These are phyloP conservation scores for Candida quercuum DNA, from an alignment of 805 yeast genomes.

Conservation along the genomic window DNA sequence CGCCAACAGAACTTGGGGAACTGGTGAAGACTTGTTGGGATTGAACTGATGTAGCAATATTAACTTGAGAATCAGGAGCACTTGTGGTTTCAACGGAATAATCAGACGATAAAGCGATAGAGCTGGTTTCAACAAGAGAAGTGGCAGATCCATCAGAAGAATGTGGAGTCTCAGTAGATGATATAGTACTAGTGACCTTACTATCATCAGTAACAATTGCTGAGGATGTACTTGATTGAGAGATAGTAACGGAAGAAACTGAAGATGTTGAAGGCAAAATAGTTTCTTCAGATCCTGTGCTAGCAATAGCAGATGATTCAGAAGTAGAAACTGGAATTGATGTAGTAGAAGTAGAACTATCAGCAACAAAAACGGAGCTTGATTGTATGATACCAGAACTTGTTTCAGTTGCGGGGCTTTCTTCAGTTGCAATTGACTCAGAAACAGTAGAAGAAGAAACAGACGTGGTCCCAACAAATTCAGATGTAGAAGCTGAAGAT, in stretches of 20 bases:
- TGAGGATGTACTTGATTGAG: background rate
- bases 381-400: background rate
- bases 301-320: background rate
- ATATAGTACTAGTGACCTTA: background rate
- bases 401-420: constrained; percentile 15
- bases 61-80: background rate
- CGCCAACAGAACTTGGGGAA: too few relatives aligned
- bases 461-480: background rate
- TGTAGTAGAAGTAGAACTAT: constrained; percentile 50
- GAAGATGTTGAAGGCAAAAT: background rate
- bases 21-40: constrained; percentile 10
- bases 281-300: constrained; percentile 1
- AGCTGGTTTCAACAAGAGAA: background rate
- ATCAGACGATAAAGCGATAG: too few relatives aligned
- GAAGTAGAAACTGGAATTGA: constrained; percentile 43
- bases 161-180: too few relatives aligned
- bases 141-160: too few relatives aligned
- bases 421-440: background rate
- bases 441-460: background rate
- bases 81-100: too few relatives aligned
- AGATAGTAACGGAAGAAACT: background rate
- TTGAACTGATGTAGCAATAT: background rate
- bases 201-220: background rate
- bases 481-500: background rate
- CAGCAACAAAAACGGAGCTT: background rate